A percentile compares a stretch with the other conserved stretches of the same genome.
These are phyloP conservation scores for Fusarium lateritium DNA, from an alignment of 2,329 filamentous ascomycete genomes.

Conservation along the genomic window DNA sequence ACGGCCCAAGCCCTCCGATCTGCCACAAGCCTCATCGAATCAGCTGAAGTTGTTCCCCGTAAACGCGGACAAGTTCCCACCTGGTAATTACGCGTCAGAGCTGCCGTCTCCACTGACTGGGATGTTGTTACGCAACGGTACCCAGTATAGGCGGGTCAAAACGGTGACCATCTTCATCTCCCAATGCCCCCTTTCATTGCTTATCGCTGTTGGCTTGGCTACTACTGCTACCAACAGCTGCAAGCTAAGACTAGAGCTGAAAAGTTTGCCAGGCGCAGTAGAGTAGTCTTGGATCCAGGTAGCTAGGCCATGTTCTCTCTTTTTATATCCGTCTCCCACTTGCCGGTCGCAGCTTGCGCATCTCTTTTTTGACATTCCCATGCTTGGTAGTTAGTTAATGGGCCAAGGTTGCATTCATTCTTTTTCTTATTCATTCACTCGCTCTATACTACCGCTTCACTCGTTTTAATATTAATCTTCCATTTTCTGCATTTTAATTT, in stretches of 20 bases:
- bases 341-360: conserved; percentile 22
- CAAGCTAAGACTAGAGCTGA: conserved; percentile 16
- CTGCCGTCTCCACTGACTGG: conserved; percentile 16
- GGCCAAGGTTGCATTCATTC: conserved; percentile 27
- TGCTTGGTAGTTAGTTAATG: conserved; percentile 1
- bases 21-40: neutral
- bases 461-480: conserved; percentile 14
- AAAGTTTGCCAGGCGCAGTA: conserved; percentile 17
- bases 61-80: conserved; percentile 2
- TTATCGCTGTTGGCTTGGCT: conserved; percentile 6
- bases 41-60: conserved; percentile 12
- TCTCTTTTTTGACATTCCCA: conserved; percentile 9
- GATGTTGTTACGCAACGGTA: conserved; percentile 27
- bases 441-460: neutral
- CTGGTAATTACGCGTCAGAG: conserved; percentile 26
- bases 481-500: neutral
- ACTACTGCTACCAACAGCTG: conserved; percentile 2
- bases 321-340: conserved; percentile 35
- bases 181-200: conserved; percentile 22
- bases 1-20: conserved; percentile 2
- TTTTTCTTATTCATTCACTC: conserved; percentile 25
- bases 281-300: conserved; percentile 1
- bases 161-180: conserved; percentile 32
- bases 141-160: conserved; percentile 19
- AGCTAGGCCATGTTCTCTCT: neutral